Evolutionary conservation across 148 eudicot genomes (phyloP).

Genomic region (Cornus florida): DNA sequence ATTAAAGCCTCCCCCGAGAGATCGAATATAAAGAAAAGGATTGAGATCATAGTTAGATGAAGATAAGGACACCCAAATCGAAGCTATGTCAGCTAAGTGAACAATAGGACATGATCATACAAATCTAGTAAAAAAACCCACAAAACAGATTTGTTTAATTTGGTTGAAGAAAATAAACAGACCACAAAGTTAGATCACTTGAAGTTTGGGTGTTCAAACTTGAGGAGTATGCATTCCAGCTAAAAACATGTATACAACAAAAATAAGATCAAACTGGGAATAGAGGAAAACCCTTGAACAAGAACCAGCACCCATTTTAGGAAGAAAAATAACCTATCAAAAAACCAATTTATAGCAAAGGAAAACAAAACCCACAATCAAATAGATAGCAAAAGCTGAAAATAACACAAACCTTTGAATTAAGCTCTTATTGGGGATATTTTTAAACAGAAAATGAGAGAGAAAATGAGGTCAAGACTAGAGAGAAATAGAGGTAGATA

Average conservation of each 20-base stretch:
- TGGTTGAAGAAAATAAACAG: background rate
- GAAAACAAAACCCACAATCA: constrained; percentile 1
- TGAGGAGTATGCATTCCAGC: background rate
- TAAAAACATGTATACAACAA: background rate
- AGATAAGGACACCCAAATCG: constrained; percentile 22
- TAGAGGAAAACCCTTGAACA: background rate
- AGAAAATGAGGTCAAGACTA: constrained; percentile 7
- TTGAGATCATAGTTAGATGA: constrained; percentile 2
- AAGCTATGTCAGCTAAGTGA: constrained; percentile 26
- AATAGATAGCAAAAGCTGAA: background rate
- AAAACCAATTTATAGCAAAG: background rate
- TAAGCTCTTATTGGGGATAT: background rate
- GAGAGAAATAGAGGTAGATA: background rate
- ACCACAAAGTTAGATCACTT: constrained; percentile 20
- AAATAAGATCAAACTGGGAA: background rate
- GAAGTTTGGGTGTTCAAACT: constrained; percentile 13
- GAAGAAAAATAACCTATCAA: background rate
- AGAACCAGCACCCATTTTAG: background rate
- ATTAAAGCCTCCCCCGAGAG: background rate
- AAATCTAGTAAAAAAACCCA: constrained; percentile 19
- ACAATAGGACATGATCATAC: constrained; percentile 21
- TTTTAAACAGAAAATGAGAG: constrained; percentile 10
- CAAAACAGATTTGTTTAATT: constrained; percentile 31
- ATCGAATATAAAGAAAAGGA: background rate
- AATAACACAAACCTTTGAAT: constrained; percentile 8